Conservation (phyloP, 306 rosid species). For the Vigna radiata region DNA sequence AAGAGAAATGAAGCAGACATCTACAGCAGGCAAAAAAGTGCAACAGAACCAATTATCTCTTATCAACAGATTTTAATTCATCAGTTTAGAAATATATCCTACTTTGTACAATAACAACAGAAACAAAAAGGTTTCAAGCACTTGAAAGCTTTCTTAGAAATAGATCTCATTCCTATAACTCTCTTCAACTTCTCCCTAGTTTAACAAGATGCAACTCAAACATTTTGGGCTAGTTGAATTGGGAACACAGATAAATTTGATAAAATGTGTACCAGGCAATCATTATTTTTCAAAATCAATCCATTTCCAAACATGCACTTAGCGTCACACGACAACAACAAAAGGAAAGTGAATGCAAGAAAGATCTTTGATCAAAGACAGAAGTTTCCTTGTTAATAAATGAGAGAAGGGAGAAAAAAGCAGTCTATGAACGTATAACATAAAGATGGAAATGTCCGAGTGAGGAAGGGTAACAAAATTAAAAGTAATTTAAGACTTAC, state of each 20-base stretch:
- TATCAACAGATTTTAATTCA: constrained; percentile 4
- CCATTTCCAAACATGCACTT: not conserved
- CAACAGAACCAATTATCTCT: not conserved
- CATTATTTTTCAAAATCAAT: not conserved
- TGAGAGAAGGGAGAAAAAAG: constrained; percentile 2
- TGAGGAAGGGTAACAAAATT: constrained; percentile 26
- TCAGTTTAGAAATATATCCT: constrained; percentile 16
- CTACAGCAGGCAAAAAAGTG: constrained; percentile 27
- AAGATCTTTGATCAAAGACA: constrained; percentile 24
- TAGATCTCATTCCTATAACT: not conserved
- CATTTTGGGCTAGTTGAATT: constrained; percentile 3
- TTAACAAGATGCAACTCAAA: constrained; percentile 29
- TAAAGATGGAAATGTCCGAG: constrained; percentile 4
- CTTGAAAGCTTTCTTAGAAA: constrained; percentile 1
- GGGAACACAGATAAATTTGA: constrained; percentile 27
- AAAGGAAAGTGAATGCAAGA: constrained; percentile 19
- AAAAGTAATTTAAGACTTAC: constrained; percentile 7
- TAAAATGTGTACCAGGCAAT: not conserved
- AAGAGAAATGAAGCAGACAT: constrained; percentile 34
- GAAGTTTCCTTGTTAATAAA: constrained; percentile 17
- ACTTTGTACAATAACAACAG: not conserved
- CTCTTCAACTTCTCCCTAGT: constrained; percentile 10
- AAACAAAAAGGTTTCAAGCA: constrained; percentile 7
- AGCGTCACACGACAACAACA: constrained; percentile 5
- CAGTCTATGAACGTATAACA: constrained; percentile 1